phyloP scores from a whole-genome alignment of 2,329 filamentous ascomycete species.

The Penicillium vulpinum region DNA sequence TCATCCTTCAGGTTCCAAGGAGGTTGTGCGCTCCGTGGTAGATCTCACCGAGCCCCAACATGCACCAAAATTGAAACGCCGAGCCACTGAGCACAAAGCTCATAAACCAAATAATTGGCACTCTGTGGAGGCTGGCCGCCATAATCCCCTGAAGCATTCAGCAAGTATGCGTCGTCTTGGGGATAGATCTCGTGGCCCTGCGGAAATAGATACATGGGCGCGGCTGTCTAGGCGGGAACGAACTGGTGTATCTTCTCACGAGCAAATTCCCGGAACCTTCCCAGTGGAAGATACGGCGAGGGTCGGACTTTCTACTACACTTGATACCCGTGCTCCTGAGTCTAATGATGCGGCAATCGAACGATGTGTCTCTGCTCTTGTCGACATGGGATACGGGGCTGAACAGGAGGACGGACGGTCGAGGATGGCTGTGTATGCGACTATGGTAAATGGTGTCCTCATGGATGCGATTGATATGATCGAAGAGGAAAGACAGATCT shows the following conservation, averaged over 20 bases:
- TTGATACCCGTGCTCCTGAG: neutral
- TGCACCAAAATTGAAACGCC: conserved; percentile 25
- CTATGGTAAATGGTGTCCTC: conserved; percentile 45
- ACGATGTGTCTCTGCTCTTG: conserved; percentile 42
- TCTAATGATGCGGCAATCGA: conserved; percentile 25
- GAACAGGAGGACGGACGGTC: conserved; percentile 36
- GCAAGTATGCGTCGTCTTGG: conserved; percentile 30
- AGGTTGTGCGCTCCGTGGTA: conserved; percentile 18
- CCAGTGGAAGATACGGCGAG: conserved; percentile 19
- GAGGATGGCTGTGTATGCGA: conserved; percentile 47
- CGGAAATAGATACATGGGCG: conserved; percentile 17
- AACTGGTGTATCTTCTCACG: conserved; percentile 8
- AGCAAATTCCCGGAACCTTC: conserved; percentile 28
- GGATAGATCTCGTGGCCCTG: neutral
- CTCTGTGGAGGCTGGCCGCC: neutral
- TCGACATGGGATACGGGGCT: conserved; percentile 44
- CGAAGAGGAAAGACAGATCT: conserved; percentile 49
- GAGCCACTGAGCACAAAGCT: conserved; percentile 1
- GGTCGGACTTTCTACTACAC: neutral
- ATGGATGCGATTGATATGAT: conserved; percentile 53
- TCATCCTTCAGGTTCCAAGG: conserved; percentile 25
- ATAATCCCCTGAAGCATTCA: neutral
- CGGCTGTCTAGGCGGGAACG: conserved; percentile 24
- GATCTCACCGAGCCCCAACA: neutral
- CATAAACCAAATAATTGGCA: neutral